Percentiles rank a stretch among this genome's conserved stretches.
Conservation (phyloP, 2,329 filamentous ascomycete species). For the Fusarium algeriense region DNA sequence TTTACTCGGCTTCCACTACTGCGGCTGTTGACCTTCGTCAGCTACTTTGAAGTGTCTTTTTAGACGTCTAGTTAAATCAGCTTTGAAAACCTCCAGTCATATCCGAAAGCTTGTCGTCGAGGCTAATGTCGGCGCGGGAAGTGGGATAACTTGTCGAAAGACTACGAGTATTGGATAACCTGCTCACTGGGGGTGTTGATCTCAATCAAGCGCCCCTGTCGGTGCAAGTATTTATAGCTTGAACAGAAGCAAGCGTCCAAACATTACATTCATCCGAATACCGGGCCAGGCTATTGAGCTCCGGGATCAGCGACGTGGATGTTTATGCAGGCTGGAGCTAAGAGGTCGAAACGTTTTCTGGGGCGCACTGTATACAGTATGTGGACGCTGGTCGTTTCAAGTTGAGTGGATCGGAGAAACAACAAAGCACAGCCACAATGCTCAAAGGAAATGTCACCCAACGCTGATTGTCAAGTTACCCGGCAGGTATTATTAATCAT, state of each 20-base stretch:
- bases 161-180: neutral
- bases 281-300: neutral
- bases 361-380: neutral
- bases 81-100: neutral
- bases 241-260: neutral
- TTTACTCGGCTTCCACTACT: too few species aligned
- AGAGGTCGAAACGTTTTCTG: neutral
- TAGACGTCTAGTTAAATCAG: too few species aligned
- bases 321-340: neutral
- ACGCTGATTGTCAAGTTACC: fast-evolving
- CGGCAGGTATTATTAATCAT: fast-evolving
- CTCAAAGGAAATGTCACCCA: too few species aligned
- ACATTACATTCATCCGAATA: neutral
- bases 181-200: fast-evolving
- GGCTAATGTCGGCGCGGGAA: neutral
- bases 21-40: too few species aligned
- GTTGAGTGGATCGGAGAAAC: neutral
- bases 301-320: neutral
- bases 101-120: neutral
- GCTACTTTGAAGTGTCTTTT: too few species aligned
- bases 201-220: neutral
- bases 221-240: too few species aligned
- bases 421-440: neutral
- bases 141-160: neutral
- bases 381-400: neutral